Evolutionary conservation across 129 eudicot genomes (phyloP).

Genomic region (Centaurea solstitialis): DNA sequence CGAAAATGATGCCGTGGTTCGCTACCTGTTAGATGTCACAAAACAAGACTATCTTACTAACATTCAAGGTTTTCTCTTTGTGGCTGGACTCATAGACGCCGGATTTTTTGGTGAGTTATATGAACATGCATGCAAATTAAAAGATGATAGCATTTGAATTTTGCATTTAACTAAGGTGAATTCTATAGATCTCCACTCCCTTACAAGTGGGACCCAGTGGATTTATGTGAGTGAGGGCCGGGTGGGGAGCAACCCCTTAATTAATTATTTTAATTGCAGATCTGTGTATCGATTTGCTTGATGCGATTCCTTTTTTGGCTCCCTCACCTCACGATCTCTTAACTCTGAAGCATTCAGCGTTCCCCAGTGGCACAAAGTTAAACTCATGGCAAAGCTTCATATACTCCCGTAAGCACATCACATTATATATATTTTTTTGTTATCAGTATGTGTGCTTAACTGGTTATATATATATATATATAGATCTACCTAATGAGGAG

Average conservation of each 20-base stretch:
- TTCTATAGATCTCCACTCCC: too few relatives aligned
- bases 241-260: too few relatives aligned
- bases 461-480: too few relatives aligned
- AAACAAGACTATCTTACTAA: background rate
- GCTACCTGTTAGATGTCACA: constrained; percentile 3
- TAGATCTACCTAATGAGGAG: constrained; percentile 14
- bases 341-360: too few relatives aligned
- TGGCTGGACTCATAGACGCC: constrained; percentile 4
- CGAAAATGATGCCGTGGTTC: constrained; percentile 1
- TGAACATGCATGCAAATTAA: background rate
- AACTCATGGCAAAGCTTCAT: too few relatives aligned
- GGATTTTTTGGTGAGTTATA: constrained; percentile 19
- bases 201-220: too few relatives aligned
- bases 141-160: background rate
- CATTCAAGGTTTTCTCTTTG: background rate
- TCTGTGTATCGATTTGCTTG: constrained; percentile 5
- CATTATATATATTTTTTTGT: too few relatives aligned
- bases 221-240: too few relatives aligned
- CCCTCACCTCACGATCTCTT: too few relatives aligned
- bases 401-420: background rate
- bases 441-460: too few relatives aligned
- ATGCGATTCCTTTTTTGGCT: background rate
- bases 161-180: background rate
- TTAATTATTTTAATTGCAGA: background rate
- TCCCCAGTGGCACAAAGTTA: too few relatives aligned